A percentile compares a stretch with the other conserved stretches of the same genome.
phyloP scores from a whole-genome alignment of 1,284 basidiomycete species.

The Pholiota adiposa region DNA sequence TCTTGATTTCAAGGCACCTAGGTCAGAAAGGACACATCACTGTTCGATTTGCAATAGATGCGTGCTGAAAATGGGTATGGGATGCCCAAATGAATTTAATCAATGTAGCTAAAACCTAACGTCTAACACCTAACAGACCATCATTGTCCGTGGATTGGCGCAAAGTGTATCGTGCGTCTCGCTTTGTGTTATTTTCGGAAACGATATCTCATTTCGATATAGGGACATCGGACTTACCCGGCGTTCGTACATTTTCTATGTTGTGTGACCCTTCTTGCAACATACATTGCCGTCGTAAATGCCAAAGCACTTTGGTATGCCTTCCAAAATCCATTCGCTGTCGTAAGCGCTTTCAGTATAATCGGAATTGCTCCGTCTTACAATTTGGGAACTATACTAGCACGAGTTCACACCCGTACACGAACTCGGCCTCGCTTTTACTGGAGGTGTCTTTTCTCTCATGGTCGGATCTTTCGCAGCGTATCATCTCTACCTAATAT shows the following conservation, averaged over 20 bases:
- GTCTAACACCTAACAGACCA: constrained; percentile 64
- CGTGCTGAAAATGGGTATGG: constrained; percentile 84
- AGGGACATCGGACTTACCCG: constrained; percentile 87
- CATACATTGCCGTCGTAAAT: constrained; percentile 65
- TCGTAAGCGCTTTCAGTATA: constrained; percentile 48
- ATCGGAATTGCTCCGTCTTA: constrained; percentile 6
- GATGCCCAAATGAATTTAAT: background rate
- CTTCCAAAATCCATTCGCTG: constrained; percentile 60
- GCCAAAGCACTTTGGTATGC: constrained; percentile 66
- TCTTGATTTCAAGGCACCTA: constrained; percentile 52
- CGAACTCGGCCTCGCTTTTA: constrained; percentile 66
- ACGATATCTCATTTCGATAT: constrained; percentile 2
- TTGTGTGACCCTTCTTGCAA: constrained; percentile 66
- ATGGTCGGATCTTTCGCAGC: constrained; percentile 77
- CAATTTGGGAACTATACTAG: constrained; percentile 36
- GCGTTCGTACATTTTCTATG: constrained; percentile 85
- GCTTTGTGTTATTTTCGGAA: background rate
- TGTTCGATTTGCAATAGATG: constrained; percentile 80
- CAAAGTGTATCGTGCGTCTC: constrained; percentile 73
- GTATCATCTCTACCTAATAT: constrained; percentile 82
- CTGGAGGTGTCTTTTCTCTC: constrained; percentile 66
- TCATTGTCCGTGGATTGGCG: constrained; percentile 87
- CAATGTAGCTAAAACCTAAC: too few species aligned
- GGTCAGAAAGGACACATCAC: constrained; percentile 86
- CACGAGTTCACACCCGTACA: constrained; percentile 73